These are phyloP conservation scores for Phytopythium vexans DNA, from an alignment of 352 stramenopile species.

Conservation along the genomic window DNA sequence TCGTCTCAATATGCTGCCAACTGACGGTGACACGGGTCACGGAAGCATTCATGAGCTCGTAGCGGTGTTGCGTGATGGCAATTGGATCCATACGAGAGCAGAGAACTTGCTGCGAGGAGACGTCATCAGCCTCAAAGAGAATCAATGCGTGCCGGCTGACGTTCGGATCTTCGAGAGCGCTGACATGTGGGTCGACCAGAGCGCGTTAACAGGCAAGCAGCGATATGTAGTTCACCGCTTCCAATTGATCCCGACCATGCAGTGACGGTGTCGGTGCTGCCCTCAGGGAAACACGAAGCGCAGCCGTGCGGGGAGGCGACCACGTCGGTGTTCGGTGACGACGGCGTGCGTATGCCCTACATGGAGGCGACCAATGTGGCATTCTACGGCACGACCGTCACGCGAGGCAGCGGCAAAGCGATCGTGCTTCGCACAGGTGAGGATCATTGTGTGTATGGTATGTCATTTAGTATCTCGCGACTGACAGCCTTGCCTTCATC, in stretches of 20 bases:
- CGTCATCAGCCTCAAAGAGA: slow-evolving; percentile 43
- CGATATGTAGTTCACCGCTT: not conserved
- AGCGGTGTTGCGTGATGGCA: slow-evolving; percentile 44
- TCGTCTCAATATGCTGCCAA: slow-evolving; percentile 41
- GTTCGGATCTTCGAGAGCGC: slow-evolving; percentile 48
- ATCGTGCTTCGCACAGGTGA: slow-evolving; percentile 43
- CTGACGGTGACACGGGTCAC: slow-evolving; percentile 38
- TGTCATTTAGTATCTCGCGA: no score
- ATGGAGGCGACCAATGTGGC: slow-evolving; percentile 48
- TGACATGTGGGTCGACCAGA: slow-evolving; percentile 44
- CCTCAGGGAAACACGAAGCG: slow-evolving; percentile 8
- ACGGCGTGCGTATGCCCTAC: slow-evolving; percentile 30
- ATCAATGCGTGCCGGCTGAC: slow-evolving; percentile 49
- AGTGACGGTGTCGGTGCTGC: no score
- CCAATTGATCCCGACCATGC: not conserved
- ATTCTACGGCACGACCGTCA: slow-evolving; percentile 50
- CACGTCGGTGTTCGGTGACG: slow-evolving; percentile 46
- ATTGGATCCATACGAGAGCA: slow-evolving; percentile 53
- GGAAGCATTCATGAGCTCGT: slow-evolving; percentile 56
- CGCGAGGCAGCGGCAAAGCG: slow-evolving; percentile 34
- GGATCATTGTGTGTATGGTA: not conserved
- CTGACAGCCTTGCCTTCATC: not conserved
- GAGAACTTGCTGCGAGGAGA: slow-evolving; percentile 49
- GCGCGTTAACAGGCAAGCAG: slow-evolving; percentile 17
- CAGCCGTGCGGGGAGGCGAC: slow-evolving; percentile 23